A percentile compares a stretch with the other conserved stretches of the same genome.
Evolutionary conservation across 495 filamentous ascomycete genomes (phyloP).

Genomic region (Hapsidospora chrysogenum): DNA sequence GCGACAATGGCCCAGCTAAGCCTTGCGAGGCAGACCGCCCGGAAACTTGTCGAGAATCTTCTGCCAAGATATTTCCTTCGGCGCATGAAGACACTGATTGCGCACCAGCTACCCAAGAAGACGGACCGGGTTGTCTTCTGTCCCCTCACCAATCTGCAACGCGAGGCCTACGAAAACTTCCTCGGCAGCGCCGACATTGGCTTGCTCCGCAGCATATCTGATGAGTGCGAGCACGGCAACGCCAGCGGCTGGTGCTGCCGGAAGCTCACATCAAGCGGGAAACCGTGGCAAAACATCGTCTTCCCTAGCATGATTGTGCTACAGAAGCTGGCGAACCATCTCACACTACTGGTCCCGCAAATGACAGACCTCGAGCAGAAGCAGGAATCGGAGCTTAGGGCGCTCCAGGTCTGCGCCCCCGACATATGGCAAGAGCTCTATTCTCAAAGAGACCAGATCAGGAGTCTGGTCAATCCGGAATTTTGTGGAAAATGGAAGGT

Average conservation of each 20-base stretch:
- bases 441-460: conserved; percentile 54
- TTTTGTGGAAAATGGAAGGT: conserved; percentile 98
- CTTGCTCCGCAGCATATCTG: conserved; percentile 46
- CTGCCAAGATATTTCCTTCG: conserved; percentile 86
- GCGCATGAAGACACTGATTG: conserved; percentile 84
- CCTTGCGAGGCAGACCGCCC: conserved; percentile 64
- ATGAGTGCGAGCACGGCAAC: conserved; percentile 54
- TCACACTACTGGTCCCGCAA: conserved; percentile 74
- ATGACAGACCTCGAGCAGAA: conserved; percentile 53
- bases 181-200: conserved; percentile 54
- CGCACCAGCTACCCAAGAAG: conserved; percentile 92
- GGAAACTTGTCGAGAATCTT: conserved; percentile 72
- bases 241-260: conserved; percentile 77
- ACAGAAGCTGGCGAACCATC: conserved; percentile 82
- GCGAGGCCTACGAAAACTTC: conserved; percentile 71
- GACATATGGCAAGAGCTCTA: conserved; percentile 64
- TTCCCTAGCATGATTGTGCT: conserved; percentile 74
- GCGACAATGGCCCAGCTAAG: conserved; percentile 76
- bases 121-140: conserved; percentile 91
- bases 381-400: conserved; percentile 61
- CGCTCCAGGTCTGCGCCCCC: conserved; percentile 60
- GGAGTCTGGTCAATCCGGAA: conserved; percentile 73
- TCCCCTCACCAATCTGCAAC: conserved; percentile 67
- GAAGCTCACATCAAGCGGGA: conserved; percentile 35
- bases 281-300: conserved; percentile 58